Base-by-base conservation (phyloP, 208 protist species). In the Trichomonas tenax region DNA sequence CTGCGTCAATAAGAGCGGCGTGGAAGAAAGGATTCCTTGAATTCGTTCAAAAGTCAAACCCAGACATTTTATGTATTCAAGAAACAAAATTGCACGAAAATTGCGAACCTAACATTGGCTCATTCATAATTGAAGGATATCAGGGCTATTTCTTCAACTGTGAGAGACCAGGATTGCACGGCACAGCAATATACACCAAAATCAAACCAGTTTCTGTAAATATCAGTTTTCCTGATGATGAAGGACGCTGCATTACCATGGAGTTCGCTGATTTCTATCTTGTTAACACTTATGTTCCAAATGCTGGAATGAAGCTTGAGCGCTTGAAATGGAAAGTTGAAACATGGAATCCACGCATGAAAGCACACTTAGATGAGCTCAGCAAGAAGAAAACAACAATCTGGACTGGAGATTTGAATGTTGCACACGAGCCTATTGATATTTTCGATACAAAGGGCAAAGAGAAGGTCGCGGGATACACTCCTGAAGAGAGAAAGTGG, bases 321-420 rank as follows among this genome's bases (percentile, higher is more conserved):
- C 9, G 34, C 8, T 15, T 48, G 23, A 38, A 2, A n/a, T 82
- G 46, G 14, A 96, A 81, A 45, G 10, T 96, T 34, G 34, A 96
- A 26, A 51, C 40, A 38, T 96, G 93, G 93, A 44, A 82, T 82
- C 49, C 46, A 82, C 63, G 72, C 23, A 9, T 96, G 3, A 34
- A 48, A 31, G 36, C 34, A 45, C 38, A 44, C 11, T 36, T 96
- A 0, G 93, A 96, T 36, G 36, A 72, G 21, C 49, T 96, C 26
- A 82, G 44, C 14, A 44, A 63, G 36, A 96, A 38, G 41, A 96
- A 96, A 31, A 6, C 93, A 46, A 36, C 31, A 36, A 82, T 96
- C 46, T 82, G 14, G 26, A 36, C 15, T n/a, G 93, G 93, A n/a
- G 93, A 96, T 96, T 26, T 96, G 31, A 96, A 96, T 82, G 93